Base-by-base conservation (phyloP, 2,329 filamentous ascomycete species). In the Fusarium stilboides region DNA sequence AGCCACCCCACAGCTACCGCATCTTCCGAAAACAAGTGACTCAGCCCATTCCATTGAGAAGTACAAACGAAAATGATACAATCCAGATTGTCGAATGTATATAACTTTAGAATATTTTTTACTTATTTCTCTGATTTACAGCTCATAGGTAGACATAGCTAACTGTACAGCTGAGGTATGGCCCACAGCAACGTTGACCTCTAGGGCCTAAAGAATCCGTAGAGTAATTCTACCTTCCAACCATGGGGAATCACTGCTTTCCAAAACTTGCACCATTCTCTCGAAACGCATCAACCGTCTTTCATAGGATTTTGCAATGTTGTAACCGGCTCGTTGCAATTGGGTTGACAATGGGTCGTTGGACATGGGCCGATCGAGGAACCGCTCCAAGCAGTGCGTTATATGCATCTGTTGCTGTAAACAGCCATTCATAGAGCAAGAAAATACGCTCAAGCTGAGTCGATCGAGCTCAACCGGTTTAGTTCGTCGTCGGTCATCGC, bases 401-500 rank as follows among this genome's bases (percentile, higher is more conserved):
- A 44, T 19, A 54, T 31, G 28, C 31, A 28, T 52, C 33, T 17
- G 24, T 28, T 34, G 20, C 44, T 44, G 31, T 28, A 26, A 20
- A 12, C 8, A 24, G 17, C n/a, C 22, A 49, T 46, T 28, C 20
- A 36, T 36, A 20, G 10, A 8, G 19, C 34, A 19, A 17, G n/a
- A 31, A 28, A 26, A 22, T 26, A 24, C 34, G 28, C 28, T 56
- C 20, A 9, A 42, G 37, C 6, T 34, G 45, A n/a, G 24, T 34
- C 54, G 13, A n/a, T 59, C 26, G 37, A 45, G 15, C 19, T 65
- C 24, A 9, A 45, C 42, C 26, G 40, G 24, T 42, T 52, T 44
- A 57, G 37, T 43, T 40, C 57, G 50, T 60, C 59, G 44, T 68
- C 54, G 34, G 59, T 79, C 68, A 78, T 66, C 75, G 74, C 46